These are phyloP conservation scores for Plasmodium falciparum DNA, from an alignment of 169 alveolate species.

Conservation along the genomic window DNA sequence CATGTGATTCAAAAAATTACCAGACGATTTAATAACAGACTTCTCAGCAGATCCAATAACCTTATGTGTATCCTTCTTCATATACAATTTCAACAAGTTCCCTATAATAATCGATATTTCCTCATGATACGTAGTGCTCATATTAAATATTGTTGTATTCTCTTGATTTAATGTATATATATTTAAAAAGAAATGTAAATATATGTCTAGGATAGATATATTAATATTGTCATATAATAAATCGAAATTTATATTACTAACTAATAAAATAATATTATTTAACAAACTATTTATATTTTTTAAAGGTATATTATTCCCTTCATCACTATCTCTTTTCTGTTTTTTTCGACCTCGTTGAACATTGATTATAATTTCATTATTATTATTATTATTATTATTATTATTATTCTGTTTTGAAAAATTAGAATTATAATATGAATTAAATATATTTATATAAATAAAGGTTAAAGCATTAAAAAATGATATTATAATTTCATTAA, in stretches of 20 bases:
- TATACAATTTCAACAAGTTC: constrained; percentile 26
- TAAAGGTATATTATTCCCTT: constrained; percentile 37
- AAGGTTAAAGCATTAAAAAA: constrained; percentile 70
- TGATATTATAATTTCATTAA: constrained; percentile 51
- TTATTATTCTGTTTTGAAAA: constrained; percentile 50
- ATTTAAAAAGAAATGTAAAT: constrained; percentile 62
- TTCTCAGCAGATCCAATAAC: too few species aligned
- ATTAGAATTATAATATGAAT: constrained; percentile 41
- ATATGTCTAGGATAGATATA: constrained; percentile 40
- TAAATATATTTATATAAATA: constrained; percentile 59
- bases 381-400: too few species aligned
- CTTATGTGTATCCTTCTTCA: constrained; percentile 1
- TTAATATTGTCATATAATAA: constrained; percentile 35
- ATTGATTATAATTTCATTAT: constrained; percentile 31
- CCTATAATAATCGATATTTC: constrained; percentile 38
- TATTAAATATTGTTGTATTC: constrained; percentile 39
- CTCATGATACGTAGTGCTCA: constrained; percentile 27
- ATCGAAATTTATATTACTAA: constrained; percentile 42
- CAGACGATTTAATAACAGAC: too few species aligned
- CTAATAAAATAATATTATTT: constrained; percentile 64
- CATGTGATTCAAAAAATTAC: neutral
- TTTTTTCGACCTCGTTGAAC: constrained; percentile 75
- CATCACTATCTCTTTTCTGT: constrained; percentile 55
- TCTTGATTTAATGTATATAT: constrained; percentile 55
- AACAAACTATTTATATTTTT: constrained; percentile 61